These are phyloP conservation scores for Ustilago nuda DNA, from an alignment of 1,284 basidiomycete species.

Conservation along the genomic window DNA sequence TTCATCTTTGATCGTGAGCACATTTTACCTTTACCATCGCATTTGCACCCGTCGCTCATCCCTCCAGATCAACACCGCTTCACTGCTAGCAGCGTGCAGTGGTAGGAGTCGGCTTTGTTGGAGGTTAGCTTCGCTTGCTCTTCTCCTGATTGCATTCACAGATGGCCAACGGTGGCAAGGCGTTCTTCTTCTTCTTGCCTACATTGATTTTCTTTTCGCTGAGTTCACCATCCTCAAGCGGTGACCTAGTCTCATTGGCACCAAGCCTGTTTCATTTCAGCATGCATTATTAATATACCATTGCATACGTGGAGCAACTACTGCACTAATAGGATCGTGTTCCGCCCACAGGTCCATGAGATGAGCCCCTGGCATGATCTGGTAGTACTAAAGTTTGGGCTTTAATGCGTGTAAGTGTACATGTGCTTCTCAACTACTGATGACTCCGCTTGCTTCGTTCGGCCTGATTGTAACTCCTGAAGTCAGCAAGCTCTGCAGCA, in stretches of 20 bases:
- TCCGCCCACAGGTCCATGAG: too few species aligned
- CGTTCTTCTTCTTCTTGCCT: slow-evolving; percentile 38
- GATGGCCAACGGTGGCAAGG: slow-evolving; percentile 52
- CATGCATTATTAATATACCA: slow-evolving; percentile 3
- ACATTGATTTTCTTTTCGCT: slow-evolving; percentile 49
- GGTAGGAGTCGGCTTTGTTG: slow-evolving; percentile 36
- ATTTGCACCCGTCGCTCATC: not conserved
- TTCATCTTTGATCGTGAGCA: slow-evolving; percentile 38
- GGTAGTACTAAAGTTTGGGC: too few species aligned
- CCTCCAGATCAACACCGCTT: slow-evolving; percentile 12
- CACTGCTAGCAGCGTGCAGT: slow-evolving; percentile 33
- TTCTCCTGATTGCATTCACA: slow-evolving; percentile 50
- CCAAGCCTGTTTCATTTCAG: not conserved
- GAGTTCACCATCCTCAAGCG: slow-evolving; percentile 48
- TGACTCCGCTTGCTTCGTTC: slow-evolving; percentile 35
- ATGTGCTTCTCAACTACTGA: slow-evolving; percentile 28
- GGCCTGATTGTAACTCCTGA: slow-evolving; percentile 42
- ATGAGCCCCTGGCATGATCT: too few species aligned
- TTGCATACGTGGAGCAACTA: not conserved
- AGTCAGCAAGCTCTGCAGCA: slow-evolving; percentile 46
- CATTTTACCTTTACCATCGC: not conserved
- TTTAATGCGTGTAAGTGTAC: not conserved
- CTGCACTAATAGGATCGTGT: too few species aligned
- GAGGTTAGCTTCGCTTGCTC: slow-evolving; percentile 33
- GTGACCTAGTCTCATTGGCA: not conserved